A percentile compares a stretch with the other conserved stretches of the same genome.
phyloP scores from a whole-genome alignment of 352 stramenopile genomes.

The Pythium plurisporium region DNA sequence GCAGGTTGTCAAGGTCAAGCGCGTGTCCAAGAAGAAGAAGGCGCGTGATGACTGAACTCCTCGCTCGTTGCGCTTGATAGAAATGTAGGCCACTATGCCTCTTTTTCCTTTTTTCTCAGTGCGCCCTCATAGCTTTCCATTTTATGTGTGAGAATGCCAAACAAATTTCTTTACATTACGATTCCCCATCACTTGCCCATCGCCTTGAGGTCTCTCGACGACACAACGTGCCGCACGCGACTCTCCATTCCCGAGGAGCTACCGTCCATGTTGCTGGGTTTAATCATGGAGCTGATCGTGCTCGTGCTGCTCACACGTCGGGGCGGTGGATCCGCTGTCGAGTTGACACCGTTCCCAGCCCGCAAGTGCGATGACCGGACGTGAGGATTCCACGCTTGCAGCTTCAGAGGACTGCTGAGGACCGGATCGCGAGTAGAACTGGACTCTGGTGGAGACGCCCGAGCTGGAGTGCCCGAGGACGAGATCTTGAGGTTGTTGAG shows the following conservation, averaged over 20 bases:
- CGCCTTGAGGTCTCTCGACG: constrained; percentile 14
- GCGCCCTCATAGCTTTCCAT: not conserved
- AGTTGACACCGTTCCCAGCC: not conserved
- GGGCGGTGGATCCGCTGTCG: constrained; percentile 13
- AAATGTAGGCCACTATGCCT: not conserved
- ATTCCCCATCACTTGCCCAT: constrained; percentile 7
- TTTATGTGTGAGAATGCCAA: constrained; percentile 30
- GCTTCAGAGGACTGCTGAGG: constrained; percentile 20
- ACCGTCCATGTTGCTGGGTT: not conserved
- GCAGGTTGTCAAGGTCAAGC: constrained; percentile 85
- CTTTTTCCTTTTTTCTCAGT: not conserved
- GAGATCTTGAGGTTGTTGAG: constrained; percentile 63
- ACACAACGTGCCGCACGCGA: constrained; percentile 11
- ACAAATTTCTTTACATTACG: constrained; percentile 2
- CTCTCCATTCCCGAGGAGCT: not conserved
- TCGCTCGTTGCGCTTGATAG: constrained; percentile 4
- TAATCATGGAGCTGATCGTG: constrained; percentile 13
- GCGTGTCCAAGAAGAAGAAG: constrained; percentile 89
- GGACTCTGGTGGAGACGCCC: not conserved
- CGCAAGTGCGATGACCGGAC: not conserved
- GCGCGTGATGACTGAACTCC: constrained; percentile 51
- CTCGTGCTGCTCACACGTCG: constrained; percentile 21
- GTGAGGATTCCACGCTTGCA: not conserved
- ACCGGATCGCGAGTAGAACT: constrained; percentile 9
- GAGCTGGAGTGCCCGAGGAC: constrained; percentile 3